Base-by-base conservation (phyloP, 1,284 basidiomycete genomes). In the Melampsora larici-populina region DNA sequence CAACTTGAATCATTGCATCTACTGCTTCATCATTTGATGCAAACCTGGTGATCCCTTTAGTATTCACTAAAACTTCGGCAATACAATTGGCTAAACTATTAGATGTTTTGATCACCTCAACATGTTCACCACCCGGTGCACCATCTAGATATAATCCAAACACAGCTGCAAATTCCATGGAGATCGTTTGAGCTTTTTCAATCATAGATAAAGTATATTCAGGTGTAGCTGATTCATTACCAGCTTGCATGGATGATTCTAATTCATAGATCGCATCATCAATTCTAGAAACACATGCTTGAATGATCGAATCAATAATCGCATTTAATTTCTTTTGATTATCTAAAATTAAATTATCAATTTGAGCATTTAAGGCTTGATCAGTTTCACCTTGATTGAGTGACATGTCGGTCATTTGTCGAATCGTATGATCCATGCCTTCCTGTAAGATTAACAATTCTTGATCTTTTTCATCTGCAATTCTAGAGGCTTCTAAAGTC, bases 121-220 rank as follows among this genome's bases (percentile, higher is more conserved):
- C 97, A 82, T 99, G 90, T 79, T 97, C 93, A 51, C 93, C 94
- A 62, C 96, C 96, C 49, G 87, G 86, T 82, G 97, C 93, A 55
- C 92, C 92, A 76, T 90, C 89, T 26, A 99, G 88, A 85, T 93
- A 93, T 18, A 97, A 88, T 84, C 93, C 94, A 87, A 95, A 99
- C 70, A 94, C 88, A 29, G 92, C 92, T 15, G 95, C 94, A 83
- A 99, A 99, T 83, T 99, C 96, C 79, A 90, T 98, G 21, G 94
- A 92, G 81, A 92, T 95, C 82, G 92, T 93, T 84, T 91, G 87
- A 4, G 94, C 91, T 86, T 98, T 98, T 84, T 99, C 97, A 82
- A 99, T 94, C 90, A 99, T 94, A 13, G 97, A 98, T 31, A 98
- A 86, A 0, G 95, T 97, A 84, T 98, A 99, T 83, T 97, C 95